Base-by-base conservation (phyloP, 208 protist species). In the Crithidia expoeki region DNA sequence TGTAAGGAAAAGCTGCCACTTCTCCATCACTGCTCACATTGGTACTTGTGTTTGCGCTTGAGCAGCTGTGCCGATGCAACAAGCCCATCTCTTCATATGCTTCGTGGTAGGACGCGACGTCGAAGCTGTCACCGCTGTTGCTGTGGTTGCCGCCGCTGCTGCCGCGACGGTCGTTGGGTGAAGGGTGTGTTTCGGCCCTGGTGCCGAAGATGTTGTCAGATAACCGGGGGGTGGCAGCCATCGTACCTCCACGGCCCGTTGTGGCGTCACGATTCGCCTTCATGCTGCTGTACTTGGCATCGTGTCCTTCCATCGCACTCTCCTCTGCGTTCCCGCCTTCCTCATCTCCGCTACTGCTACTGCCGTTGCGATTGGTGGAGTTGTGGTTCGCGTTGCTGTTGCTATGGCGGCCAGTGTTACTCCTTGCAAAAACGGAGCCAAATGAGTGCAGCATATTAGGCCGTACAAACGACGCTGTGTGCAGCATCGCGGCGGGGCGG, bases 401-500 rank as follows among this genome's bases (percentile, higher is more conserved):
- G 30, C 50, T 44, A 10, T 2, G 14, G 49, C 36, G 4, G 23
- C 17, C 27, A 30, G 23, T 33, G 32, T 17, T 53, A 28, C 16
- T 49, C 12, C 30, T 36, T 2, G 9, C 19, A 4, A 53, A 49
- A 27, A 34, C 14, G 28, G 32, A 47, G 40, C 28, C 28, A 21
- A 59, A 10, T 27, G 53, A 46, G 33, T 42, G 42, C n/a, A 49
- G 55, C 44, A 1, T 40, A 34, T 49, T 63, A 6, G 64, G 28
- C n/a, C 44, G 55, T 21, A 78, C 67, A 55, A 82, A 71, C 4
- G 62, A 74, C 0, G 66, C 61, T 0, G 28, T 51, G 38, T 38
- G 62, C 44, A 46, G 38, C 34, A 47, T 46, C 19, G 52, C 2
- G 1, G 32, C 21, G 0, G n/a, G 23, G n/a, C 36, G 44, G 4